Evolutionary conservation across 2,329 filamentous ascomycete species (phyloP).

Genomic region (Hymenotorrendiella dingleyae): DNA sequence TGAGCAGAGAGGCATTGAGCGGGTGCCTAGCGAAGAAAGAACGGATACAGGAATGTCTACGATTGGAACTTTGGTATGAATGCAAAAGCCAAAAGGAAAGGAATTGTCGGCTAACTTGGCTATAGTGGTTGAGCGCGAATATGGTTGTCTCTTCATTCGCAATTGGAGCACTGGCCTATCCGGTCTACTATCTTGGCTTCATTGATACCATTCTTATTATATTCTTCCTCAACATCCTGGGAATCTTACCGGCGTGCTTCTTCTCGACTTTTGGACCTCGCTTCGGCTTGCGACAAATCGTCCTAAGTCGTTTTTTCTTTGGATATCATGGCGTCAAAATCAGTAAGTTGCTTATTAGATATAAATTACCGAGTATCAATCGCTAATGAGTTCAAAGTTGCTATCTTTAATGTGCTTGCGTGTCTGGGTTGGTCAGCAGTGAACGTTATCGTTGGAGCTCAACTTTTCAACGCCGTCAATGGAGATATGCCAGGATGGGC

Average conservation of each 20-base stretch:
- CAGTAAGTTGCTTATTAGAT: constrained; percentile 39
- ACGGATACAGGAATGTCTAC: constrained; percentile 60
- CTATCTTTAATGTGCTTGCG: constrained; percentile 63
- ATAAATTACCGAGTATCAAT: neutral
- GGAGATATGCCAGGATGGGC: constrained; percentile 62
- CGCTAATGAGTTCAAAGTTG: constrained; percentile 40
- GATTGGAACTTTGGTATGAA: constrained; percentile 63
- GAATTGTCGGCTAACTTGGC: constrained; percentile 5
- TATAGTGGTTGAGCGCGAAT: constrained; percentile 69
- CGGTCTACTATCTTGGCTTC: constrained; percentile 65
- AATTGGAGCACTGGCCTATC: constrained; percentile 64
- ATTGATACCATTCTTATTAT: constrained; percentile 66
- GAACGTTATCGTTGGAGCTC: constrained; percentile 74
- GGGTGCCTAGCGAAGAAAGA: constrained; percentile 64
- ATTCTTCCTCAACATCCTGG: constrained; percentile 70
- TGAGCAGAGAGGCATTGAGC: constrained; percentile 70
- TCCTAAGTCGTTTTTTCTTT: constrained; percentile 72
- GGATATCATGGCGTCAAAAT: constrained; percentile 66
- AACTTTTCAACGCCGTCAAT: constrained; percentile 72
- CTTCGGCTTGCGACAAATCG: constrained; percentile 75
- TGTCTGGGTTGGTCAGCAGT: constrained; percentile 72
- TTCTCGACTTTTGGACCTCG: constrained; percentile 71
- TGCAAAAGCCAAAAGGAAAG: neutral
- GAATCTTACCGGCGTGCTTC: constrained; percentile 66
- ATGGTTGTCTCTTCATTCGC: constrained; percentile 74